These are phyloP conservation scores for Brachypodium distachyon DNA, from an alignment of 202 grass and related monocot genomes.

Conservation along the genomic window DNA sequence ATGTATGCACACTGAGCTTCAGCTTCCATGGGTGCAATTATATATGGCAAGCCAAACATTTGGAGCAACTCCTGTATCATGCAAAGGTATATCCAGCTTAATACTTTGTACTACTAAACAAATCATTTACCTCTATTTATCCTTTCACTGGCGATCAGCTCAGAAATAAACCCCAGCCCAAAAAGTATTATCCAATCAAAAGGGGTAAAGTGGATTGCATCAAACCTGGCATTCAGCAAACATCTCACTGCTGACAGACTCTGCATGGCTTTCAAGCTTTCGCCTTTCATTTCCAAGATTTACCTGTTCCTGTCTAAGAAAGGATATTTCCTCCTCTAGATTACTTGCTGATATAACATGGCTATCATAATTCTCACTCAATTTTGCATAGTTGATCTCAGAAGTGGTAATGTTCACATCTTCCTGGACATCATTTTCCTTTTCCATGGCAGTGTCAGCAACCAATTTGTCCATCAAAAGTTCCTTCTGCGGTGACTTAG, in stretches of 20 bases:
- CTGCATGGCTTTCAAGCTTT: constrained; percentile 82
- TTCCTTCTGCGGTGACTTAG: constrained; percentile 23
- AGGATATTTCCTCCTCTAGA: constrained; percentile 75
- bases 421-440: constrained; percentile 19
- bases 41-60: constrained; percentile 99
- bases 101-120: constrained; percentile 3
- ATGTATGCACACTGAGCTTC: constrained; percentile 99
- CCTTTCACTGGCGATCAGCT: neutral
- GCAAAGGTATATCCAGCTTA: constrained; percentile 21
- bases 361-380: constrained; percentile 13
- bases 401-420: constrained; percentile 7
- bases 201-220: neutral
- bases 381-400: constrained; percentile 9
- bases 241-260: constrained; percentile 94
- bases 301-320: constrained; percentile 70
- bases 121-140: constrained; percentile 5
- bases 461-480: constrained; percentile 36
- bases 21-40: constrained; percentile 93
- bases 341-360: constrained; percentile 38
- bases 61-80: constrained; percentile 88
- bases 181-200: neutral
- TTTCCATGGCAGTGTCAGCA: neutral
- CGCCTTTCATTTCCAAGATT: constrained; percentile 79
- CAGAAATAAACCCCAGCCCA: neutral
- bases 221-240: constrained; percentile 94